Evolutionary conservation across 2,329 filamentous ascomycete species (phyloP).

Genomic region (Chaetomiaceae sp.): DNA sequence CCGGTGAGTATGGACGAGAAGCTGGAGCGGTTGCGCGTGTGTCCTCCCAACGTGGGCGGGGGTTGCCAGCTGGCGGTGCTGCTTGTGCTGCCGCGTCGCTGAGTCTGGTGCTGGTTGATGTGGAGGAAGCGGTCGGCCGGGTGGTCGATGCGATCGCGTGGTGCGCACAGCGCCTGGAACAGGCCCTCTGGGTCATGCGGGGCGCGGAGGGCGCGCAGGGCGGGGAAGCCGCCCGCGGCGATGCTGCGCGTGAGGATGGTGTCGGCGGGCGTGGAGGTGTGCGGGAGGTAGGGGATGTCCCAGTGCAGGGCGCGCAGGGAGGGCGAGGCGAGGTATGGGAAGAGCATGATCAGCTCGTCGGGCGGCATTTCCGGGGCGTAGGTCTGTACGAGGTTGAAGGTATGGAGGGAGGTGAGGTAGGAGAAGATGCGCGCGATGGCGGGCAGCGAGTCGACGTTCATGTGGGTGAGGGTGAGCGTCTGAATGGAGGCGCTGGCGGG

Average conservation of each 20-base stretch:
- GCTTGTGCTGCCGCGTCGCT: no score
- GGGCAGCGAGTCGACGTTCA: slow-evolving; percentile 50
- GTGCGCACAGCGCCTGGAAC: slow-evolving; percentile 63
- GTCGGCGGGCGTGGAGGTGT: slow-evolving; percentile 46
- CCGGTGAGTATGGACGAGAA: slow-evolving; percentile 12
- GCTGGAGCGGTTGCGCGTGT: slow-evolving; percentile 15
- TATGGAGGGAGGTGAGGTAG: slow-evolving; percentile 42
- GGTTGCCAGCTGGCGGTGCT: neutral
- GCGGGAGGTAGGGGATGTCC: slow-evolving; percentile 50
- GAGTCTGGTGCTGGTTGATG: no score
- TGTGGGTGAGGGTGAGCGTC: slow-evolving; percentile 49
- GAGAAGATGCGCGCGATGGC: slow-evolving; percentile 54
- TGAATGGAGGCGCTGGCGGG: slow-evolving; percentile 40
- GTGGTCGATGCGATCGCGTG: slow-evolving; percentile 48
- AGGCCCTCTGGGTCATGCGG: slow-evolving; percentile 64
- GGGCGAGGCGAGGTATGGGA: slow-evolving; percentile 55
- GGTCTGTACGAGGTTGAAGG: slow-evolving; percentile 50
- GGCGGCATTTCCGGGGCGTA: slow-evolving; percentile 49
- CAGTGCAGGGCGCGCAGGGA: slow-evolving; percentile 54
- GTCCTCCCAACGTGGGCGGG: no score
- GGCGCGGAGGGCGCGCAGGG: slow-evolving; percentile 51
- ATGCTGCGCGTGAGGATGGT: slow-evolving; percentile 60
- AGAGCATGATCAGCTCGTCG: slow-evolving; percentile 53
- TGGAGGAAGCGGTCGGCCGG: slow-evolving; percentile 43
- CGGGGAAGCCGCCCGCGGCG: slow-evolving; percentile 54